Conservation (phyloP, 2,329 filamentous ascomycete genomes). For the Botryosphaeria dothidea region DNA sequence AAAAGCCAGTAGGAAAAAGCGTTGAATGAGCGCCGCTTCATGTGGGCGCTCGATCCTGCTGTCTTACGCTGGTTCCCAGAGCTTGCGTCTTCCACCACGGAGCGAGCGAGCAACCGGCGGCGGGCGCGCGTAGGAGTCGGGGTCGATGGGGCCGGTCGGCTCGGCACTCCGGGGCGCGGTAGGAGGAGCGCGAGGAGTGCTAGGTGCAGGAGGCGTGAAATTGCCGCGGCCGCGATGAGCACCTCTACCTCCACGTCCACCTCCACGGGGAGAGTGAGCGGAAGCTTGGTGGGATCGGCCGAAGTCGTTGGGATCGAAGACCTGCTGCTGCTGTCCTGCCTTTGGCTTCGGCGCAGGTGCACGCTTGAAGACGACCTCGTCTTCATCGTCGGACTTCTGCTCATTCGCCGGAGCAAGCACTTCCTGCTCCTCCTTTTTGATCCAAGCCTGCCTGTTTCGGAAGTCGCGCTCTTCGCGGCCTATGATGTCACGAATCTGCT, state of each 20-base stretch:
- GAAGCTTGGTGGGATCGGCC: constrained; percentile 35
- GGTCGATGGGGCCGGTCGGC: constrained; percentile 37
- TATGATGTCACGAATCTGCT: constrained; percentile 52
- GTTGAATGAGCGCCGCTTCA: background rate
- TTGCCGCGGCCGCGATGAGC: constrained; percentile 26
- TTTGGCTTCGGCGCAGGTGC: constrained; percentile 22
- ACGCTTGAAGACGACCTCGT: constrained; percentile 38
- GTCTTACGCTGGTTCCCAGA: constrained; percentile 42
- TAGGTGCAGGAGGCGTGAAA: constrained; percentile 8
- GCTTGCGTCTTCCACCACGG: constrained; percentile 37
- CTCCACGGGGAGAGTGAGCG: constrained; percentile 18
- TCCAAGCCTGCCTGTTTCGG: constrained; percentile 40
- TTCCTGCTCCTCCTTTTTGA: constrained; percentile 38
- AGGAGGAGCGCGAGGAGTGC: constrained; percentile 28
- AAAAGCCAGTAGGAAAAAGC: constrained; percentile 12
- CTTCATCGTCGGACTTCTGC: constrained; percentile 34
- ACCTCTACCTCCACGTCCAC: constrained; percentile 29
- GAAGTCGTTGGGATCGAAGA: constrained; percentile 52
- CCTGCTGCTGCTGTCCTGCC: constrained; percentile 34
- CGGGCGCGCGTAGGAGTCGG: constrained; percentile 41
- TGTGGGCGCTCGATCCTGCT: background rate
- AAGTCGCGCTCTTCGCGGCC: constrained; percentile 51
- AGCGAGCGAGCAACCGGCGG: constrained; percentile 29
- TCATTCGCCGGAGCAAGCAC: constrained; percentile 16
- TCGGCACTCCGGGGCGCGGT: constrained; percentile 25